Percentiles rank a stretch among this genome's conserved stretches.
phyloP scores from a whole-genome alignment of 2,329 filamentous ascomycete species.

The Westerdykella aurantiaca region DNA sequence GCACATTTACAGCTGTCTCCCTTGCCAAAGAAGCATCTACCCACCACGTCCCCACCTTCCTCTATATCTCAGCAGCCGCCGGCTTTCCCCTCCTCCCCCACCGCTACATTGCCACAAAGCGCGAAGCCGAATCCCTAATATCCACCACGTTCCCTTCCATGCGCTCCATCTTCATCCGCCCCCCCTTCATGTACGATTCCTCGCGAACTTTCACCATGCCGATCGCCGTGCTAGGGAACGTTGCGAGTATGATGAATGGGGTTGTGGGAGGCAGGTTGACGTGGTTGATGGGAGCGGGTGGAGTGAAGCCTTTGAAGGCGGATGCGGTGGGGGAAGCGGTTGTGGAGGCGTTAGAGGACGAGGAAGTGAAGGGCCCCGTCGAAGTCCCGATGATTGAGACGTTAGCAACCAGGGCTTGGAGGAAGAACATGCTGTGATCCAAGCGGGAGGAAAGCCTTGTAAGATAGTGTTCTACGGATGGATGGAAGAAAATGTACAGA shows the following conservation, averaged over 20 bases:
- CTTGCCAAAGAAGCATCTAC: conserved; percentile 70
- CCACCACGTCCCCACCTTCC: conserved; percentile 63
- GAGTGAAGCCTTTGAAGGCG: conserved; percentile 78
- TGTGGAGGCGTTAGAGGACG: conserved; percentile 77
- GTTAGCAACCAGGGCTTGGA: conserved; percentile 77
- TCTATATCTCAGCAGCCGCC: conserved; percentile 82
- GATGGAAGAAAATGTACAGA: too few relatives aligned
- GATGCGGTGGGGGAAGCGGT: conserved; percentile 85
- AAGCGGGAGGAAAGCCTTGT: conserved; percentile 45
- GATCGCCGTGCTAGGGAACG: conserved; percentile 69
- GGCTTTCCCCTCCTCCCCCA: conserved; percentile 78
- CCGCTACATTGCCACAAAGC: conserved; percentile 85
- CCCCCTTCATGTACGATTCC: conserved; percentile 84
- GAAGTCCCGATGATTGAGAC: conserved; percentile 76
- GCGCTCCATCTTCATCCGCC: conserved; percentile 74
- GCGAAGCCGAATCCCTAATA: conserved; percentile 79
- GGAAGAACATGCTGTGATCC: conserved; percentile 63
- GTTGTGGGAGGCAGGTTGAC: conserved; percentile 70
- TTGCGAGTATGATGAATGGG: conserved; percentile 70
- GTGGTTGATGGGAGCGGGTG: conserved; percentile 73
- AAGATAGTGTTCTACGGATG: conserved; percentile 8
- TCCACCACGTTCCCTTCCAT: conserved; percentile 65
- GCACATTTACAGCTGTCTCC: conserved; percentile 55
- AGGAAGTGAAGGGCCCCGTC: conserved; percentile 65
- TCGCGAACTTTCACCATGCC: conserved; percentile 77